A percentile compares a stretch with the other conserved stretches of the same genome.
These are phyloP conservation scores for Calonectria pteridis DNA, from an alignment of 2,329 filamentous ascomycete species.

Conservation along the genomic window DNA sequence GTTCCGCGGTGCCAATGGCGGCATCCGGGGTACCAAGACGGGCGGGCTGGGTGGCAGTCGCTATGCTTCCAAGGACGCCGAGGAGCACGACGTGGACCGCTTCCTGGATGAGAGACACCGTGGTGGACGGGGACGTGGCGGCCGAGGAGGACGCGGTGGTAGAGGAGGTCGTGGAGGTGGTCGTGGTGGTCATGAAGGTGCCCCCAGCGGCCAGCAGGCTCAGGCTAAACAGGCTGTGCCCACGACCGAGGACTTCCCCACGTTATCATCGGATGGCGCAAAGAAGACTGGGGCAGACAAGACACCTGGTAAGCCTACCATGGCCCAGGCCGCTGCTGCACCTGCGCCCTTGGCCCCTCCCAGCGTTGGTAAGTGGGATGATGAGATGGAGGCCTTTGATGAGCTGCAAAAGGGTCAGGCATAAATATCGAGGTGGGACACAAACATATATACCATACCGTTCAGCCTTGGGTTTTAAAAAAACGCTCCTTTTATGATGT, in stretches of 20 bases:
- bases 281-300: conserved; percentile 38
- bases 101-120: conserved; percentile 53
- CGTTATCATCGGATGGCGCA: conserved; percentile 45
- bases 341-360: conserved; percentile 46
- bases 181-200: conserved; percentile 42
- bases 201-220: conserved; percentile 36
- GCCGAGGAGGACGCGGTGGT: conserved; percentile 52
- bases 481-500: neutral
- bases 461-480: neutral
- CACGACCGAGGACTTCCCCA: conserved; percentile 52
- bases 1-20: conserved; percentile 59
- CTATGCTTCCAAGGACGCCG: conserved; percentile 52
- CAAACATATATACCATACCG: neutral
- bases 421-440: conserved; percentile 9
- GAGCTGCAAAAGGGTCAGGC: conserved; percentile 45
- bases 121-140: conserved; percentile 49
- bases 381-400: conserved; percentile 68
- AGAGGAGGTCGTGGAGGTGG: conserved; percentile 50
- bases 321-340: conserved; percentile 46
- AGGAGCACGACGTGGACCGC: conserved; percentile 52
- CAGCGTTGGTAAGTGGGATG: conserved; percentile 64
- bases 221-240: conserved; percentile 43
- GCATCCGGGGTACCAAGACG: conserved; percentile 53
- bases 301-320: conserved; percentile 41
- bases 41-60: conserved; percentile 57